Base-by-base conservation (phyloP, 1,139 yeast species). In the Suhomyces coccinellae region DNA sequence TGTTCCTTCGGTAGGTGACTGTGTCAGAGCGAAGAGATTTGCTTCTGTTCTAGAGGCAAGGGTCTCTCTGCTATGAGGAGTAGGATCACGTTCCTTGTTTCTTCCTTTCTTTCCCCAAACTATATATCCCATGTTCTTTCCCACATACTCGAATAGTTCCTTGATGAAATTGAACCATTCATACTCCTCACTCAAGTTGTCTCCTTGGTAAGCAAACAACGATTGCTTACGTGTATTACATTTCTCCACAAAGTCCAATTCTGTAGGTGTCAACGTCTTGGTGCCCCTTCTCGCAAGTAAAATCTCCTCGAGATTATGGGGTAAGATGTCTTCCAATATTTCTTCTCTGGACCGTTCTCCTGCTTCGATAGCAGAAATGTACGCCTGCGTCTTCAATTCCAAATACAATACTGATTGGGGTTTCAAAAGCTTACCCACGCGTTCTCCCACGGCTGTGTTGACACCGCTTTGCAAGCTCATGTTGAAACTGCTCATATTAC, bases 381-480 rank as follows among this genome's bases (percentile, higher is more conserved):
- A 93, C 0, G 97, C 97, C 65, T 93, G 99, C 0, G 99, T 93
- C 61, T 93, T 93, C 59, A 93, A 73, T 56, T 93, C 97, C 43
- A 93, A 72, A 56, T 77, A 89, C 44, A 93, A 66, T 2, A 80
- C 82, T 0, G 96, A 90, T 54, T 87, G 96, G 6, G 87, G 82
- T 61, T 90, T 90, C 49, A 88, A 69, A 38, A 93, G 70, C 54
- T 87, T 84, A 1, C 80, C 80, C 13, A 73, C 72, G 33, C 71
- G 73, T 38, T 69, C 75, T 3, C 77, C 77, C 30, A 75, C 63
- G 2, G 66, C 57, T 47, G 69, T 54, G 56, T 61, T 59, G 51
- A 71, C 62, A 11, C 70, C 71, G 45, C 74, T 65, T 50, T 73
- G 77, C 27, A 69, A 54, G 44, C 62, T 73, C 59, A 66, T 59